Evolutionary conservation across 2,329 filamentous ascomycete genomes (phyloP), one percentile per base, ranked within the genome.

Genomic region (Curvularia spicifera): DNA sequence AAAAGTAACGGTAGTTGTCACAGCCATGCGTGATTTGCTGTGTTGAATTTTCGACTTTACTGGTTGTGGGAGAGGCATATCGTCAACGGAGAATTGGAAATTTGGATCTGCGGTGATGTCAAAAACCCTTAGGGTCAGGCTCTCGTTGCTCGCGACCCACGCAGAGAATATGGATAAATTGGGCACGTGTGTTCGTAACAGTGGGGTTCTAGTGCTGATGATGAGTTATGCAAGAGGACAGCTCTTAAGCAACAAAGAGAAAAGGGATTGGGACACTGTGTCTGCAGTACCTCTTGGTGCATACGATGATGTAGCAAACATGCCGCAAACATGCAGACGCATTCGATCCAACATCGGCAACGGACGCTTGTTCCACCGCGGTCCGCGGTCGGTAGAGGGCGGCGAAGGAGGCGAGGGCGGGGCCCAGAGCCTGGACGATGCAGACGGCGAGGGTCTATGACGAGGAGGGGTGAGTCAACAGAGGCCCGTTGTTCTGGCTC

Each of bases 381-480:
- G 15, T 48, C 44, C 42, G 29, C 26, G 40, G 22, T 43, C 26
- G 42, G 53, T 40, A 46, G 37, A 51, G 48, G 53, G 33, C 48
- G 48, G 53, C 42, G 26, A 40, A 37, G 37, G 33, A 42, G 26
- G 49, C 33, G 20, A 40, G 35, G 37, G 33, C 28, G 33, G 48
- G 49, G 42, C 42, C 44, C n/a, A 22, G 51, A 47, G 31, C 26
- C n/a, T 4, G 13, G 15, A 37, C 39, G 51, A 39, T 9, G 39
- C 20, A 29, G 24, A 40, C 18, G 40, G 13, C 42, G 49, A 51
- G 55, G 29, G 45, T 49, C 55, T 39, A 42, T 53, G 44, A 46
- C 29, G 54, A 45, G 37, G 43, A 39, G 24, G 35, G 33, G 45
- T 56, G 56, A 59, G 43, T 56, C 59, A 61, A 45, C 39, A 22